Conservation (phyloP, 129 eudicot genomes). For the Saposhnikovia divaricata region DNA sequence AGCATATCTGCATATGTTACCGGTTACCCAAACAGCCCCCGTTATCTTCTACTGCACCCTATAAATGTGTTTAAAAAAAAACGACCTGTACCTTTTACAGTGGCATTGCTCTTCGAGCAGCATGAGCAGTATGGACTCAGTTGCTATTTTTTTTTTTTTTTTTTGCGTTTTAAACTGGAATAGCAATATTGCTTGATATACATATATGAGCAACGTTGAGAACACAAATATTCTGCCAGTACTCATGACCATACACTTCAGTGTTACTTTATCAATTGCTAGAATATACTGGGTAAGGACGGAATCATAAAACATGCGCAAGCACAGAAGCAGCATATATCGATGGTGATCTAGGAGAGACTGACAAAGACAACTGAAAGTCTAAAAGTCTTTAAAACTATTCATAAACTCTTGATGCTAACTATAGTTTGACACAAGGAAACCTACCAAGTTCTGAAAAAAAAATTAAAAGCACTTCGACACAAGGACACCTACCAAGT, state of each 20-base stretch:
- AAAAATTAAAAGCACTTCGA: too few relatives aligned
- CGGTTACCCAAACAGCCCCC: too few relatives aligned
- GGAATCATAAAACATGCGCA: neutral
- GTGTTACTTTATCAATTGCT: neutral
- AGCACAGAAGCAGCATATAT: too few relatives aligned
- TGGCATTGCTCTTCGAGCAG: too few relatives aligned
- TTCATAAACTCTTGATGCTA: neutral
- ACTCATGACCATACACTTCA: neutral
- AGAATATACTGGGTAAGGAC: neutral
- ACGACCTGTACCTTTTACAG: too few relatives aligned
- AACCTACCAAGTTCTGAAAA: neutral
- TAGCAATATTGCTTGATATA: too few relatives aligned
- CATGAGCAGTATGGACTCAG: too few relatives aligned
- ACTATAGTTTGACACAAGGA: neutral
- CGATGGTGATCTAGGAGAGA: neutral
- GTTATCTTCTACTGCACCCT: too few relatives aligned
- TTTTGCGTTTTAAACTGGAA: too few relatives aligned
- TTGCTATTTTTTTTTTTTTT: too few relatives aligned
- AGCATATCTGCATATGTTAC: neutral
- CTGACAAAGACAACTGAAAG: too few relatives aligned
- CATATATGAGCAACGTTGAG: neutral
- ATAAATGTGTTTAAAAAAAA: too few relatives aligned
- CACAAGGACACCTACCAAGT: neutral
- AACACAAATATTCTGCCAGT: neutral
- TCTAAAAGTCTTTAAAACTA: neutral